Evolutionary conservation across 208 protist genomes (phyloP), one percentile per base, ranked within the genome.

Genomic region (Strigomonas culicis): DNA sequence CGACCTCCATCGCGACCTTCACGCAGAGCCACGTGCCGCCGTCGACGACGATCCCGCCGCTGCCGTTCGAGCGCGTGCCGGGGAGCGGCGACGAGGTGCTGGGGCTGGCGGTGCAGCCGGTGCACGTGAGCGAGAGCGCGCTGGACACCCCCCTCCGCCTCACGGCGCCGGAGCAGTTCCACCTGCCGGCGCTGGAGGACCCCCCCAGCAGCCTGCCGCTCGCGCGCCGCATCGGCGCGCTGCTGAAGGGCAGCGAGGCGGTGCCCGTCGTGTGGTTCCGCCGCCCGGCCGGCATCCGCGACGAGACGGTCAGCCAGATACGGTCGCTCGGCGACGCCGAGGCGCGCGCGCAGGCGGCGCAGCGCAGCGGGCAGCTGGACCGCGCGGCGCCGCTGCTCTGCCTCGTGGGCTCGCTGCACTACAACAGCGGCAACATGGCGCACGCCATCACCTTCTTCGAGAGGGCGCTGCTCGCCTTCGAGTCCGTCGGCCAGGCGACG

Each of bases 131-230:
- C 19, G 84, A 93, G 66, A 85, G 74, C 59, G 80, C 88, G 11
- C 63, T 96, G 2, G 86, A 94, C 66, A 77, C 90, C 13, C 88
- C 90, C 36, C 69, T 96, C 46, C 84, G 90, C 28, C 92, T 94
- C 39, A 62, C 77, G 13, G 63, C 80, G 10, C 90, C 90, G 21
- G 85, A 88, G 50, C 80, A 89, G 62, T 92, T 79, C 44, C 77
- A 88, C 70, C 57, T 60, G 21, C 87, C 90, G 0, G 60, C 50
- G 0, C 68, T 96, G 19, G 78, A 84, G 51, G 90, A 94, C 69
- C 84, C 84, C 7, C 85, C 82, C 19, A 76, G 62, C 21, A 59
- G 74, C 22, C 63, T 89, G 27, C 74, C 87, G 3, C 75, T 92
- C 8, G 75, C 86, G 2, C 72, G 84, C 0, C 78, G 86, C 15